These are phyloP conservation scores for Primulina eburnea DNA, from an alignment of 257 asterid genomes.

Conservation along the genomic window DNA sequence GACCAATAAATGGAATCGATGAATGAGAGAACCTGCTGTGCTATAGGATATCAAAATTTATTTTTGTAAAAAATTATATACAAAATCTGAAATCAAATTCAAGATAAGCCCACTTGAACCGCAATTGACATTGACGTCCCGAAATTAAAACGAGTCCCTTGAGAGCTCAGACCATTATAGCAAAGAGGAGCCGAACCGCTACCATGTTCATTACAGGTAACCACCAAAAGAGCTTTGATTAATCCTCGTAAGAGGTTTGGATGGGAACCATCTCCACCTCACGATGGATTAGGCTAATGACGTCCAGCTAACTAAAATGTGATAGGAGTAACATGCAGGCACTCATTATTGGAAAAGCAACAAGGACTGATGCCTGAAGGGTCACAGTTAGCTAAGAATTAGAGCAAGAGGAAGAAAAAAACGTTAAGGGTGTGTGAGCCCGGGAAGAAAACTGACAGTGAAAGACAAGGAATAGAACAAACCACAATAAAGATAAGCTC, in stretches of 20 bases:
- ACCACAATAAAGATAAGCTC: constrained; percentile 82
- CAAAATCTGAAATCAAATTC: background rate
- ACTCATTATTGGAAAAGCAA: constrained; percentile 58
- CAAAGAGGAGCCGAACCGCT: constrained; percentile 1
- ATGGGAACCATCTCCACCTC: constrained; percentile 1
- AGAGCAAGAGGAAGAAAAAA: constrained; percentile 4
- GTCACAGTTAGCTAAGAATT: constrained; percentile 22
- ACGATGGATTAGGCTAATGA: background rate
- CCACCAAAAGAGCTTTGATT: constrained; percentile 13
- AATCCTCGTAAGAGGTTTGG: constrained; percentile 8
- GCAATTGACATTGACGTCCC: background rate
- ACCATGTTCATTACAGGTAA: constrained; percentile 13
- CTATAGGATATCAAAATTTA: too few relatives aligned
- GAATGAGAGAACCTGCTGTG: too few relatives aligned
- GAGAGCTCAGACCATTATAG: background rate
- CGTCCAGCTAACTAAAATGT: constrained; percentile 41
- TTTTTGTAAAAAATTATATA: background rate
- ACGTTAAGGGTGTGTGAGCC: background rate
- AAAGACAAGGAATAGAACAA: constrained; percentile 22
- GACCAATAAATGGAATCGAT: background rate
- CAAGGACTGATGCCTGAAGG: constrained; percentile 67
- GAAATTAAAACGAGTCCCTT: background rate
- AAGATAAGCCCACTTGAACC: background rate
- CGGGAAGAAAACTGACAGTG: background rate
- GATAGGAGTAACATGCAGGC: constrained; percentile 49